A percentile compares a stretch with the other conserved stretches of the same genome.
Conservation (phyloP, 1,139 yeast species). For the Komagataea norvegica region DNA sequence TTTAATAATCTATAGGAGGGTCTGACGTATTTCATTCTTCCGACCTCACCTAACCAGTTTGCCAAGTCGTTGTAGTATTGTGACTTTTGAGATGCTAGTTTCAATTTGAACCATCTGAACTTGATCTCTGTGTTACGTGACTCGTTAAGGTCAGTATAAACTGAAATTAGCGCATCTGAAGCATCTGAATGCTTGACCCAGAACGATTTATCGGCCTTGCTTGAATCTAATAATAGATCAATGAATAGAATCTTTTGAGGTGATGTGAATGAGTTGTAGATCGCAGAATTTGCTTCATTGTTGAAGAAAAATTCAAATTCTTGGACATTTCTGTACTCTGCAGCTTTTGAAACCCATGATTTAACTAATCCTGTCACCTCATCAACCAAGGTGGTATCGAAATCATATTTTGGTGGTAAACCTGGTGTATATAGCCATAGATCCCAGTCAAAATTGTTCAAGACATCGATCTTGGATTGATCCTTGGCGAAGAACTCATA, state of each 20-base stretch:
- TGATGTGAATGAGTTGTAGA: slow-evolving; percentile 46
- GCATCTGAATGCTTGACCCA: slow-evolving; percentile 30
- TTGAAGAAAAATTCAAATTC: slow-evolving; percentile 27
- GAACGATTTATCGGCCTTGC: slow-evolving; percentile 16
- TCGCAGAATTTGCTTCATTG: slow-evolving; percentile 34
- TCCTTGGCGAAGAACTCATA: slow-evolving; percentile 48
- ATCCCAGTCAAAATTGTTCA: slow-evolving; percentile 77
- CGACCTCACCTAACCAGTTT: slow-evolving; percentile 85
- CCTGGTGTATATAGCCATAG: slow-evolving; percentile 80
- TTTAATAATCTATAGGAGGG: slow-evolving; percentile 72
- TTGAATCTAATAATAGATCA: slow-evolving; percentile 51
- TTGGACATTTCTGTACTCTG: slow-evolving; percentile 15
- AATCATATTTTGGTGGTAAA: slow-evolving; percentile 80
- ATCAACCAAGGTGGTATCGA: slow-evolving; percentile 75
- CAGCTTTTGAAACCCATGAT: slow-evolving; percentile 48
- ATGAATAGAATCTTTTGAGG: slow-evolving; percentile 77
- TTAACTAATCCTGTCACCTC: slow-evolving; percentile 63
- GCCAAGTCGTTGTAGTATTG: slow-evolving; percentile 52
- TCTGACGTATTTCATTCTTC: slow-evolving; percentile 92
- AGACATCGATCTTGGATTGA: slow-evolving; percentile 38
- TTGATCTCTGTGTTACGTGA: slow-evolving; percentile 77
- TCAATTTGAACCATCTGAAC: slow-evolving; percentile 70
- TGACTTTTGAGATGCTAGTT: slow-evolving; percentile 45
- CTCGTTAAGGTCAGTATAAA: slow-evolving; percentile 29
- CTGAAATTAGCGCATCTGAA: slow-evolving; percentile 26